A percentile compares a stretch with the other conserved stretches of the same genome.
phyloP scores from a whole-genome alignment of 2,329 filamentous ascomycete species.

The Fusarium sp. region DNA sequence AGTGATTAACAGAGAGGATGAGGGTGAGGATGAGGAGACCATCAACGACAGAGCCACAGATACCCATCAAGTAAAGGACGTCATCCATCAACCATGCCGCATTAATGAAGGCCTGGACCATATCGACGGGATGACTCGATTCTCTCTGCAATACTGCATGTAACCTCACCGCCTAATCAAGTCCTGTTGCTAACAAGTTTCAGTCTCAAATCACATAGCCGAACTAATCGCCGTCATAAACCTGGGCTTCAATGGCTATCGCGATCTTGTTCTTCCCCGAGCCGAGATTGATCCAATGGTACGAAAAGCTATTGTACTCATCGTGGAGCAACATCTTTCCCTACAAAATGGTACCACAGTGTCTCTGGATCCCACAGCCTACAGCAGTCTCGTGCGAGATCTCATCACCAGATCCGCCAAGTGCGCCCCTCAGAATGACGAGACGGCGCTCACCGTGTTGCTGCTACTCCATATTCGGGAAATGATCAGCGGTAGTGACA shows the following conservation, averaged over 20 bases:
- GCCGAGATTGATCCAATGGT: constrained; percentile 40
- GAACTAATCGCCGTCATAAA: constrained; percentile 45
- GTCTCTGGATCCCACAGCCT: constrained; percentile 25
- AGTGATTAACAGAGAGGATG: not conserved
- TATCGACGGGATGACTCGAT: constrained; percentile 36
- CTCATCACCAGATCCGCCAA: constrained; percentile 35
- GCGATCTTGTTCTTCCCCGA: constrained; percentile 37
- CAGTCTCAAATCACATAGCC: constrained; percentile 44
- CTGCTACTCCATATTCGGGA: constrained; percentile 40
- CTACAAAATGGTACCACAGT: constrained; percentile 28
- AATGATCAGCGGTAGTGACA: constrained; percentile 46
- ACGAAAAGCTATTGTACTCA: constrained; percentile 38
- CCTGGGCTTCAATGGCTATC: constrained; percentile 44
- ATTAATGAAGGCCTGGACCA: constrained; percentile 34
- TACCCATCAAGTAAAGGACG: not conserved
- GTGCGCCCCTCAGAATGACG: constrained; percentile 41
- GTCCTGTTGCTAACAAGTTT: not conserved
- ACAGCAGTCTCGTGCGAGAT: constrained; percentile 32
- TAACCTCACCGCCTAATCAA: not conserved
- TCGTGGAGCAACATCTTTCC: constrained; percentile 41
- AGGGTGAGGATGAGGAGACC: not conserved
- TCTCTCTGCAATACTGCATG: constrained; percentile 42
- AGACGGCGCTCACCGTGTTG: constrained; percentile 41
- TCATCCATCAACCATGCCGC: not conserved
- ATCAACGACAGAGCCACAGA: rapidly evolving